phyloP scores from a whole-genome alignment of 345 rosid species.

The Citropsis articulata region DNA sequence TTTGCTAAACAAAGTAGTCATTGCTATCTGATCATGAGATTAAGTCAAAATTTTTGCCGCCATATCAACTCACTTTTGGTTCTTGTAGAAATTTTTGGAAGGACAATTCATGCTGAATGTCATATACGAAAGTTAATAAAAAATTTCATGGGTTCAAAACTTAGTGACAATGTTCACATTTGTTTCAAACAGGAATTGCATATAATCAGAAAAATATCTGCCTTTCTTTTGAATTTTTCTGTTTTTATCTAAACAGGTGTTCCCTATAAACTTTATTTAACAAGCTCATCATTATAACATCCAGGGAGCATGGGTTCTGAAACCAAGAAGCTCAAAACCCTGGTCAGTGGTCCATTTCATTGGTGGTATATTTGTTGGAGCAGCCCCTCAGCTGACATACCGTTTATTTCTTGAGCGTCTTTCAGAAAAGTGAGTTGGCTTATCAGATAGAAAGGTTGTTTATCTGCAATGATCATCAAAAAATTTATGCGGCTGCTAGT shows the following conservation, averaged over 20 bases:
- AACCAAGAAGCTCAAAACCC: slow-evolving; percentile 61
- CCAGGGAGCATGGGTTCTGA: slow-evolving; percentile 98
- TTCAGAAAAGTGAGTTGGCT: slow-evolving; percentile 67
- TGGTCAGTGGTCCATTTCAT: slow-evolving; percentile 82
- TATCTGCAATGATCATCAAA: neutral
- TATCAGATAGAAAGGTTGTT: neutral
- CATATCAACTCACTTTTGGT: neutral
- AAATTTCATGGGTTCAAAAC: neutral
- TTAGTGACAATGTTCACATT: neutral
- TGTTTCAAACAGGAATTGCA: neutral
- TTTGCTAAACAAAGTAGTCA: no score
- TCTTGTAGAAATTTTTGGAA: neutral
- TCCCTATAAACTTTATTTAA: neutral
- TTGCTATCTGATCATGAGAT: neutral
- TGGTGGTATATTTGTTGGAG: slow-evolving; percentile 98
- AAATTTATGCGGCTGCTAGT: neutral
- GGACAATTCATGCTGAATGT: neutral
- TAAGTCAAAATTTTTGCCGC: neutral
- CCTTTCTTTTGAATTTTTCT: neutral
- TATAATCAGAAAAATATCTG: neutral
- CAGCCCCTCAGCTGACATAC: slow-evolving; percentile 96
- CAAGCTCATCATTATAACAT: slow-evolving; percentile 4
- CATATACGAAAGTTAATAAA: neutral
- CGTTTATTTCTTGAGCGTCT: slow-evolving; percentile 93
- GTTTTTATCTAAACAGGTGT: neutral